phyloP scores from a whole-genome alignment of 495 filamentous ascomycete genomes.

The Daldinia grandis region DNA sequence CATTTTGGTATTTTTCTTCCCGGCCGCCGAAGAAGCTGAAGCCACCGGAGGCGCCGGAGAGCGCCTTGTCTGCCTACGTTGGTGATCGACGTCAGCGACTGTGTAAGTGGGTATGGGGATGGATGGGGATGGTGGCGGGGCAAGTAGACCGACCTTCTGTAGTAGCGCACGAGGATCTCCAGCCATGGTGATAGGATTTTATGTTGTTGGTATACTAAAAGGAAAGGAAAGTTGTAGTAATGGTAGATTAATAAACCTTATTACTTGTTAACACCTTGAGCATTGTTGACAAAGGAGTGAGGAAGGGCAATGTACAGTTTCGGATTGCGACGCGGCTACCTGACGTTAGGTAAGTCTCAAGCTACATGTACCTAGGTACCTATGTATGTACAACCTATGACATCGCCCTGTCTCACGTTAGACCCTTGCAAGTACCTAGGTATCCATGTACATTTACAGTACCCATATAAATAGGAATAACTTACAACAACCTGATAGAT shows the following conservation, averaged over 20 bases:
- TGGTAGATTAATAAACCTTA: slow-evolving; percentile 1
- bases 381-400: too few relatives aligned
- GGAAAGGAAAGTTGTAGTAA: slow-evolving; percentile 10
- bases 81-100: slow-evolving; percentile 41
- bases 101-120: slow-evolving; percentile 25
- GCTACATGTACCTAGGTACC: too few relatives aligned
- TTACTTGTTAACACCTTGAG: slow-evolving; percentile 2
- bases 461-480: neutral
- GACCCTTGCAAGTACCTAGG: slow-evolving; percentile 3
- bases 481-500: neutral
- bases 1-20: slow-evolving; percentile 84
- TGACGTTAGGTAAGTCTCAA: slow-evolving; percentile 33
- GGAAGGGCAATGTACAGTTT: slow-evolving; percentile 19
- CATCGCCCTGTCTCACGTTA: slow-evolving; percentile 36
- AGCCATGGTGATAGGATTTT: slow-evolving; percentile 49
- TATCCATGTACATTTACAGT: slow-evolving; percentile 11
- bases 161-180: slow-evolving; percentile 57
- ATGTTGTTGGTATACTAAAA: slow-evolving; percentile 4
- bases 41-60: slow-evolving; percentile 72
- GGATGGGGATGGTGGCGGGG: slow-evolving; percentile 28
- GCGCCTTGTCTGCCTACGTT: slow-evolving; percentile 79
- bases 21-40: slow-evolving; percentile 78
- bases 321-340: slow-evolving; percentile 36
- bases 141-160: slow-evolving; percentile 51
- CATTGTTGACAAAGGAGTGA: slow-evolving; percentile 32